Base-by-base conservation (phyloP, 441 rosid species). In the Croton setiger region DNA sequence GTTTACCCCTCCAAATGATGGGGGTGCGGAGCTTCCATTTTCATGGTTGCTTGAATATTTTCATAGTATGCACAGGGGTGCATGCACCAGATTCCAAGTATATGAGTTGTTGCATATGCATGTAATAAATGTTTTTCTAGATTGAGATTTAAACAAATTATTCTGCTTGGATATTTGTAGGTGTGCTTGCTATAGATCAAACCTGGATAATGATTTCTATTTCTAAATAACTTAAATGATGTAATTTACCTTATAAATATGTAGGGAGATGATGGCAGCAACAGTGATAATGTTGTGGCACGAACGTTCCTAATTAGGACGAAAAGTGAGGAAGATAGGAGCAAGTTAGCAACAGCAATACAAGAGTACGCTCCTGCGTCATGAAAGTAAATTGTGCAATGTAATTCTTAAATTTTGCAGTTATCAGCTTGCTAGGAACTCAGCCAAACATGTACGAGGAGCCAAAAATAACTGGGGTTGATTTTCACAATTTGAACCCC, bases 271-370 rank as follows among this genome's bases (percentile, higher is more conserved):
- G 86, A 85, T 61, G 83, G 85, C 44, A 84, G 84, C 56, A 51
- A 73, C 37, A 71, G 54, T 52, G 85, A 78, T n/a, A 78, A 51
- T 11, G 86, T 72, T 10, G 80, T 75, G 63, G 88, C 94, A 0
- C 93, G 91, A 27, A 95, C 99, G 31, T 95, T 86, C 80, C 82
- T 92, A 66, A 85, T 95, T 31, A 82, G 92, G 80, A 82, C 85
- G 37, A 95, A 84, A 81, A 81, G 93, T 36, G 83, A 76, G 72
- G 97, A 88, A 44, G 98, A 93, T 58, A 86, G 97, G 43, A 78
- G 83, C 73, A 85, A 87, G 69, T 83, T 95, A 68, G 94, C 89
- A 5, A 69, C 92, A 10, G 88, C 88, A 7, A 95, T 95, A 76
- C 85, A 87, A 77, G 98, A 92, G 74, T 83, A 85, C 36, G 88